A percentile compares a stretch with the other conserved stretches of the same genome.
phyloP scores from a whole-genome alignment of 495 filamentous ascomycete genomes.

The Neurospora sp. region DNA sequence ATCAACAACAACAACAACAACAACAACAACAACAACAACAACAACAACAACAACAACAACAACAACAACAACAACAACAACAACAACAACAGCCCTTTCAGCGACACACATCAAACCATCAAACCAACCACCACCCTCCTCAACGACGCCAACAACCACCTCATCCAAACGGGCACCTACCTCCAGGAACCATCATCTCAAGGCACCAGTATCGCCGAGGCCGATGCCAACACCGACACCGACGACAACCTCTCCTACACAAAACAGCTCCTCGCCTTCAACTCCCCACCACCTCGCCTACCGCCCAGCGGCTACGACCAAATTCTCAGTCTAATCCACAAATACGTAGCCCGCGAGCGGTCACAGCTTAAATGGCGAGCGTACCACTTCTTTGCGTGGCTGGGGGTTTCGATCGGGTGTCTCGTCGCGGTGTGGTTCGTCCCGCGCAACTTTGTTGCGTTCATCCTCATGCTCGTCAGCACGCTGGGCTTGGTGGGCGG shows the following conservation, averaged over 20 bases:
- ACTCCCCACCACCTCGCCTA: slow-evolving; percentile 10
- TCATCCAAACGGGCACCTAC: slow-evolving; percentile 23
- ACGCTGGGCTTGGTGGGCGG: slow-evolving; percentile 67
- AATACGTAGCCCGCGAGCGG: slow-evolving; percentile 57
- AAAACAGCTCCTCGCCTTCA: slow-evolving; percentile 13
- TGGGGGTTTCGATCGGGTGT: slow-evolving; percentile 58
- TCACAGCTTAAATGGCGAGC: slow-evolving; percentile 60
- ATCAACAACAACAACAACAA: background rate
- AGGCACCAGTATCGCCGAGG: slow-evolving; percentile 13
- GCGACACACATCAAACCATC: background rate
- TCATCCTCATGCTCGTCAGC: slow-evolving; percentile 69
- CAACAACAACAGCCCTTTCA: background rate
- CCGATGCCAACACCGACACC: slow-evolving; percentile 14
- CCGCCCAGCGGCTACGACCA: slow-evolving; percentile 51
- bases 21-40: slow-evolving; percentile 1
- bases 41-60: background rate
- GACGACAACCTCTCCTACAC: slow-evolving; percentile 15
- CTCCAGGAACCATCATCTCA: slow-evolving; percentile 17
- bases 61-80: background rate
- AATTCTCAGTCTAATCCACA: slow-evolving; percentile 56
- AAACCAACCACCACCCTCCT: background rate
- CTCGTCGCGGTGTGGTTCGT: slow-evolving; percentile 80
- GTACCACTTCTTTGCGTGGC: slow-evolving; percentile 57
- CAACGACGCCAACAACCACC: slow-evolving; percentile 12
- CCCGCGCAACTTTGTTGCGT: slow-evolving; percentile 62